These are phyloP conservation scores for Fusarium cyanostomum DNA, from an alignment of 2,329 filamentous ascomycete genomes.

Conservation along the genomic window DNA sequence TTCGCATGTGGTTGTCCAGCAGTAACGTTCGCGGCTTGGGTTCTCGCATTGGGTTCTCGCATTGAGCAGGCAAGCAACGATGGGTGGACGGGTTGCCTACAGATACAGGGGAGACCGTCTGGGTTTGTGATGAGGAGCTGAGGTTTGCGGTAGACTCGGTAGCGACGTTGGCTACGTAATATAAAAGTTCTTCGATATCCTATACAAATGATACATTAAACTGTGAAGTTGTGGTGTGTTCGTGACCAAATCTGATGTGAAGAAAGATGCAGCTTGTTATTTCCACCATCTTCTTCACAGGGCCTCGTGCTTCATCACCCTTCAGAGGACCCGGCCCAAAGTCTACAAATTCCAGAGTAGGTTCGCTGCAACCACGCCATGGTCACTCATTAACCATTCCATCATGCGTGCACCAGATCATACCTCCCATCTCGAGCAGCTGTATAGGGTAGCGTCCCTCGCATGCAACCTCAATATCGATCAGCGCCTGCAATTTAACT, in stretches of 20 bases:
- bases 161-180: constrained; percentile 12
- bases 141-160: constrained; percentile 8
- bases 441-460: neutral
- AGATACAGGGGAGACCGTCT: neutral
- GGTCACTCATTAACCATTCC: no score
- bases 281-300: no score
- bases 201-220: neutral
- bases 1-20: constrained; percentile 3
- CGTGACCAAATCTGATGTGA: no score
- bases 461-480: neutral
- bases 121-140: constrained; percentile 5
- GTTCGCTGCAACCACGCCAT: no score
- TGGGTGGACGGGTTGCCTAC: constrained; percentile 1
- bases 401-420: neutral
- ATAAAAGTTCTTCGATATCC: constrained; percentile 26
- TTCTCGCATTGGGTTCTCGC: constrained; percentile 23
- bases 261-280: no score
- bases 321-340: no score
- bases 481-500: neutral
- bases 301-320: no score
- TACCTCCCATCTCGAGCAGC: neutral
- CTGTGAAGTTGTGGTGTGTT: neutral
- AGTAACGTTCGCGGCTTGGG: neutral
- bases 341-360: no score
- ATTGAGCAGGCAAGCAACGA: constrained; percentile 14